Evolutionary conservation across 163 green algal genomes (phyloP).

Genomic region (Scenedesmus sp.): DNA sequence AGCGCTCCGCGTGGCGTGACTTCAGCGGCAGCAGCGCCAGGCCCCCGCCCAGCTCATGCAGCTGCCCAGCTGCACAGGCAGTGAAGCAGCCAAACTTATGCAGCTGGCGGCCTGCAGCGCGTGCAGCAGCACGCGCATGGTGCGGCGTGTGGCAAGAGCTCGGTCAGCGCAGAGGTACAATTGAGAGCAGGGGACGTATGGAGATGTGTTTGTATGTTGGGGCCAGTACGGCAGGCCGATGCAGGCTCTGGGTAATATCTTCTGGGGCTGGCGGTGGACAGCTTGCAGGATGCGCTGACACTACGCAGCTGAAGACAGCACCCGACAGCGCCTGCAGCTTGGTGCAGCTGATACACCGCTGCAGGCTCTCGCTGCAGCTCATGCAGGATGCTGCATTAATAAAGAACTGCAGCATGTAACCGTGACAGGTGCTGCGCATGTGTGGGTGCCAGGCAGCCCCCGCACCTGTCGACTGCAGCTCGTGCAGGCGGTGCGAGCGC

Average conservation of each 20-base stretch:
- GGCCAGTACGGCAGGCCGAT: too few species aligned
- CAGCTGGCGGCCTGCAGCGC: conserved; percentile 13
- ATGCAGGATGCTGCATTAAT: too few species aligned
- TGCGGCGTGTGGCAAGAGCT: too few species aligned
- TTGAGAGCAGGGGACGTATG: too few species aligned
- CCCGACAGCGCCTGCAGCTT: background rate
- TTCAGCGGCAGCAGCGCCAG: conserved; percentile 42
- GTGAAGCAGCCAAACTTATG: conserved; percentile 19
- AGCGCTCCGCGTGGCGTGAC: conserved; percentile 43
- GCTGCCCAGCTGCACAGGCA: background rate
- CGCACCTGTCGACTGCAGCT: conserved; percentile 48
- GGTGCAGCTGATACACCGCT: background rate
- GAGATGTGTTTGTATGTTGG: too few species aligned
- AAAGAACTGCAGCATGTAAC: background rate
- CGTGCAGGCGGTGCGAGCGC: conserved; percentile 35
- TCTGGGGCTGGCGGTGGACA: too few species aligned
- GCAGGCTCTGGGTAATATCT: too few species aligned
- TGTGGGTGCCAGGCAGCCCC: background rate
- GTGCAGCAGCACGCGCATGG: background rate
- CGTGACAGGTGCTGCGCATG: background rate
- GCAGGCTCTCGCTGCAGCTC: too few species aligned
- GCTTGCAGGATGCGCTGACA: background rate
- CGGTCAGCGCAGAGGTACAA: too few species aligned
- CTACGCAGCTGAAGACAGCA: background rate
- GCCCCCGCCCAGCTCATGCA: background rate